Conservation (phyloP, 305 asterid species). For the Fraxinus sp. region DNA sequence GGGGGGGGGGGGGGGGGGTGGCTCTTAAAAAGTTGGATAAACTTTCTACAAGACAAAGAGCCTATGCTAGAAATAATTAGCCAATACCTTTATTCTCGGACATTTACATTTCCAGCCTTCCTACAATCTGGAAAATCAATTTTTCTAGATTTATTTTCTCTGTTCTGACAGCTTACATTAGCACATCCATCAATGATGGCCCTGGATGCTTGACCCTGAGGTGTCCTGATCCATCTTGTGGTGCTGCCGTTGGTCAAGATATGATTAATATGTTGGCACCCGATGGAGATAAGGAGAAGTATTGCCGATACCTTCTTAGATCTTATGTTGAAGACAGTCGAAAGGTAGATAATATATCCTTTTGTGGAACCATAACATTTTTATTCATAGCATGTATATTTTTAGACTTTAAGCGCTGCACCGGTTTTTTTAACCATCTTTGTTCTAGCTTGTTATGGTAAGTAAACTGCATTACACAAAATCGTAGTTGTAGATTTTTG, state of each 20-base stretch:
- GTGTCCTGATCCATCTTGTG: conserved; percentile 35
- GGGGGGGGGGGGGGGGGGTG: background rate
- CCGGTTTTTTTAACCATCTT: background rate
- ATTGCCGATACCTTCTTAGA: conserved; percentile 25
- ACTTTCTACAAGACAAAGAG: background rate
- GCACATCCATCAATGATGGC: conserved; percentile 30
- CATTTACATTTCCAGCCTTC: background rate
- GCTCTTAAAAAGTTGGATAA: background rate
- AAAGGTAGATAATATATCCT: conserved; percentile 1
- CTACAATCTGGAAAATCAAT: background rate
- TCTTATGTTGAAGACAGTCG: conserved; percentile 28
- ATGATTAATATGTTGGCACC: conserved; percentile 16
- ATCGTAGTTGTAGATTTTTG: background rate
- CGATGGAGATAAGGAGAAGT: conserved; percentile 25
- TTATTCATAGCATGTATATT: background rate
- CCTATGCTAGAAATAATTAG: background rate
- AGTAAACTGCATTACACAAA: background rate
- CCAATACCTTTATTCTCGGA: background rate
- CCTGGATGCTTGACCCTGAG: conserved; percentile 33
- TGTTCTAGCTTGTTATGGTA: background rate
- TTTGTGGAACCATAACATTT: background rate
- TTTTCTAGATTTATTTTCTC: background rate
- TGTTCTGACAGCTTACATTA: conserved; percentile 9
- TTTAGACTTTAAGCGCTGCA: background rate
- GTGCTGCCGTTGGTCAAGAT: conserved; percentile 25